These are phyloP conservation scores for Rhodotorula sp. DNA, from an alignment of 1,284 basidiomycete genomes.

Conservation along the genomic window DNA sequence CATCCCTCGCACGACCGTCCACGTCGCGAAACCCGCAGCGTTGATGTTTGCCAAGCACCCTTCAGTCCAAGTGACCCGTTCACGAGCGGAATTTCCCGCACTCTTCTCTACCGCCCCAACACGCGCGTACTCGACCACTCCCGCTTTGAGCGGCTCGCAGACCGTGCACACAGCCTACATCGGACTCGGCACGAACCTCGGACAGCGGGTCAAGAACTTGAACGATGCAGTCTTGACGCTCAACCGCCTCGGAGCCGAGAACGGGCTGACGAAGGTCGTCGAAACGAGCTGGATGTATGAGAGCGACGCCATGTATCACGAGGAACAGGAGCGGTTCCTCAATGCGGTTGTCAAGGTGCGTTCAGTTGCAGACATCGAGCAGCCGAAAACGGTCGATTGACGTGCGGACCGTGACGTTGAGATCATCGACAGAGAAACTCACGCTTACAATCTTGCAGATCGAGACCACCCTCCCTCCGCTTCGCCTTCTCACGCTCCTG, in stretches of 20 bases:
- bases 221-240: constrained; percentile 66
- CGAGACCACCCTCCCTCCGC: constrained; percentile 67
- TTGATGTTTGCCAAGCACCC: constrained; percentile 67
- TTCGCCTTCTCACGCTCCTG: constrained; percentile 62
- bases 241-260: constrained; percentile 48
- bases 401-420: no score
- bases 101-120: constrained; percentile 35
- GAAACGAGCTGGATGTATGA: constrained; percentile 92
- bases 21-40: constrained; percentile 73
- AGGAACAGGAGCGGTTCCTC: constrained; percentile 81
- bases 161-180: constrained; percentile 57
- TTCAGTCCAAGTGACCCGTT: constrained; percentile 61
- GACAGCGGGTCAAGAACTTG: constrained; percentile 81
- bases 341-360: constrained; percentile 86
- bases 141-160: constrained; percentile 8
- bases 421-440: no score
- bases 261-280: constrained; percentile 51
- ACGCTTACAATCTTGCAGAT: constrained; percentile 54
- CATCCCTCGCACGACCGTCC: constrained; percentile 55
- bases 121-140: neutral
- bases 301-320: constrained; percentile 92
- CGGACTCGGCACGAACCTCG: constrained; percentile 86
- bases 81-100: constrained; percentile 47
- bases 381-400: no score
- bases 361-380: no score